Evolutionary conservation across 139 green algal species (phyloP).

Genomic region (Chlamydomonas applanata): DNA sequence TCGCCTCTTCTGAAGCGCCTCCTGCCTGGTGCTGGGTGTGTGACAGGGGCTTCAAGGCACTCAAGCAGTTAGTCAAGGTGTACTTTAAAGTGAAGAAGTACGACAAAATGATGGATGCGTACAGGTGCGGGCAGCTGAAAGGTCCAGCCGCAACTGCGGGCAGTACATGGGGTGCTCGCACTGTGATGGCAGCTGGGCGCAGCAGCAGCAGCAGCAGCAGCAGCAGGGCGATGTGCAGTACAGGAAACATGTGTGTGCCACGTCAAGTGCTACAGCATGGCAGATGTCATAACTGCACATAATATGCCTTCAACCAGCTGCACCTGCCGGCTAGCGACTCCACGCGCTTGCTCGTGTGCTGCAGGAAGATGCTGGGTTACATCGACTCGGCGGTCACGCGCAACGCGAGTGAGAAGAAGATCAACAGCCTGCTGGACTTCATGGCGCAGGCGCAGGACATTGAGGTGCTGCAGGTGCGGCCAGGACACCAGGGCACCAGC

Average conservation of each 20-base stretch:
- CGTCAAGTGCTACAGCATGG: too few relatives aligned
- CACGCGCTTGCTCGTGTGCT: not conserved
- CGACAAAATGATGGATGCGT: slow-evolving; percentile 86
- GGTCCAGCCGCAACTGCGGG: not conserved
- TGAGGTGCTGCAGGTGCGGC: slow-evolving; percentile 66
- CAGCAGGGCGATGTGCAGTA: too few relatives aligned
- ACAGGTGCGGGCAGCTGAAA: slow-evolving; percentile 53
- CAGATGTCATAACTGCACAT: too few relatives aligned
- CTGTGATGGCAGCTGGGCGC: too few relatives aligned
- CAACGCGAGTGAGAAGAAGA: slow-evolving; percentile 98
- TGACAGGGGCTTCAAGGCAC: slow-evolving; percentile 94
- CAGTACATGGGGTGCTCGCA: too few relatives aligned
- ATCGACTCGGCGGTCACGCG: slow-evolving; percentile 83
- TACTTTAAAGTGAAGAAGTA: slow-evolving; percentile 74
- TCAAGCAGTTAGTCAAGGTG: slow-evolving; percentile 99
- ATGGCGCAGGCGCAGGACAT: slow-evolving; percentile 69
- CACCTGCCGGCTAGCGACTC: too few relatives aligned
- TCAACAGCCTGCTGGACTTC: slow-evolving; percentile 96
- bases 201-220: too few relatives aligned
- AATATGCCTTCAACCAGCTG: too few relatives aligned
- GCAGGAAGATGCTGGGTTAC: slow-evolving; percentile 88
- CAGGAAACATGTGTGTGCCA: too few relatives aligned
- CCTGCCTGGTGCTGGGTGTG: not conserved
- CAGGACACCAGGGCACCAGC: not conserved
- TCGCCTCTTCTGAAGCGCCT: too few relatives aligned